These are phyloP conservation scores for Amanita muscaria DNA, from an alignment of 768 basidiomycete species.

Conservation along the genomic window DNA sequence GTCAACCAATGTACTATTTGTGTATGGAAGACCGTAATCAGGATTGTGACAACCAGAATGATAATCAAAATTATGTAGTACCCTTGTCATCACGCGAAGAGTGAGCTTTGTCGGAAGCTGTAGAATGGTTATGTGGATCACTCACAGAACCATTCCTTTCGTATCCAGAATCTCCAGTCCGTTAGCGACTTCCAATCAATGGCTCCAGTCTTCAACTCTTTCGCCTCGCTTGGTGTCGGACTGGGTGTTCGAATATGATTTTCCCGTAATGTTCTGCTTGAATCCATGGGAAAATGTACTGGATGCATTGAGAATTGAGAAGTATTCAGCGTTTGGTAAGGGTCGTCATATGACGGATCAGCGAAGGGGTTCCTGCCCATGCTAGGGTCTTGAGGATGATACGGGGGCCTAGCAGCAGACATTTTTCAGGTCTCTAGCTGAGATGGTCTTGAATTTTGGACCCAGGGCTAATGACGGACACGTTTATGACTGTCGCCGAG, in stretches of 20 bases:
- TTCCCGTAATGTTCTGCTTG: not conserved
- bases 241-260: constrained; percentile 41
- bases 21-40: constrained; percentile 55
- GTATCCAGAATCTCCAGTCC: constrained; percentile 43
- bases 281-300: not conserved
- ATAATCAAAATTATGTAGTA: constrained; percentile 44
- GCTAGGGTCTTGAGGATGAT: too few species aligned
- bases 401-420: too few species aligned
- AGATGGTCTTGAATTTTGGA: too few species aligned
- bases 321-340: not conserved
- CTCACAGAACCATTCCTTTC: constrained; percentile 51
- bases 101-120: not conserved
- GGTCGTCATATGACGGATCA: not conserved
- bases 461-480: too few species aligned
- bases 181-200: constrained; percentile 37
- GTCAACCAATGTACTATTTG: constrained; percentile 66
- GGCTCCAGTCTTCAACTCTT: constrained; percentile 32
- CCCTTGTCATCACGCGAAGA: constrained; percentile 19
- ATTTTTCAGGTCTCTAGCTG: too few species aligned
- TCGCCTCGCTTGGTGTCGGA: constrained; percentile 53
- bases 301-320: not conserved
- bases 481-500: too few species aligned
- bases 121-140: not conserved
- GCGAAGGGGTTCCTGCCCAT: constrained; percentile 8
- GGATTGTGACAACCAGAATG: constrained; percentile 37